Percentiles rank a stretch among this genome's conserved stretches.
These are phyloP conservation scores for Hortaea sp. DNA, from an alignment of 2,329 filamentous ascomycete genomes.

Conservation along the genomic window DNA sequence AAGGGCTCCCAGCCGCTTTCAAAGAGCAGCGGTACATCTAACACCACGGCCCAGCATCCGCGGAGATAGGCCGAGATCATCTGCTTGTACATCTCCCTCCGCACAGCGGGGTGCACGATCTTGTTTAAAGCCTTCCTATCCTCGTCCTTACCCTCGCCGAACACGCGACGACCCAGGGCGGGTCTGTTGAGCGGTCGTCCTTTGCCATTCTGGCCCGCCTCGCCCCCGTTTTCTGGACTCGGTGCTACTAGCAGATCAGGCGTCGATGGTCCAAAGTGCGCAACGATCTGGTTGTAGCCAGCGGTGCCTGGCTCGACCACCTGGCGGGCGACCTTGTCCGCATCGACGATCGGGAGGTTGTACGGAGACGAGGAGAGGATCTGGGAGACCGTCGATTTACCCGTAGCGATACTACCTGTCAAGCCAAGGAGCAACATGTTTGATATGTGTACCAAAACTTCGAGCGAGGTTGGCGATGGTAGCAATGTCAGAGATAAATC, in stretches of 20 bases:
- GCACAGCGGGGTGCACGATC: slow-evolving; percentile 88
- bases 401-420: slow-evolving; percentile 93
- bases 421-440: slow-evolving; percentile 87
- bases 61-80: slow-evolving; percentile 63
- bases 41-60: slow-evolving; percentile 78
- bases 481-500: too few relatives aligned
- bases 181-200: slow-evolving; percentile 74
- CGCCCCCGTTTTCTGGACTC: slow-evolving; percentile 31
- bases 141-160: slow-evolving; percentile 64
- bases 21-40: slow-evolving; percentile 87
- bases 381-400: slow-evolving; percentile 89
- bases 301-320: slow-evolving; percentile 87
- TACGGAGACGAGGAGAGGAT: slow-evolving; percentile 73
- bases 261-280: slow-evolving; percentile 70
- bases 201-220: slow-evolving; percentile 47
- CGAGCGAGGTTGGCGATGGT: too few relatives aligned
- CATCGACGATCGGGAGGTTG: slow-evolving; percentile 83
- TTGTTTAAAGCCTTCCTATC: slow-evolving; percentile 72
- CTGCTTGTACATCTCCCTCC: slow-evolving; percentile 66
- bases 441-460: too few relatives aligned
- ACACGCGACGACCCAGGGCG: slow-evolving; percentile 74
- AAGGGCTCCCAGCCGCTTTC: slow-evolving; percentile 78
- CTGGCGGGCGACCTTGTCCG: slow-evolving; percentile 81
- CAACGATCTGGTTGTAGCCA: slow-evolving; percentile 73
- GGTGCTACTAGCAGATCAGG: slow-evolving; percentile 70